Evolutionary conservation across 306 rosid species (phyloP).

Genomic region (Gleditsia sinensis): DNA sequence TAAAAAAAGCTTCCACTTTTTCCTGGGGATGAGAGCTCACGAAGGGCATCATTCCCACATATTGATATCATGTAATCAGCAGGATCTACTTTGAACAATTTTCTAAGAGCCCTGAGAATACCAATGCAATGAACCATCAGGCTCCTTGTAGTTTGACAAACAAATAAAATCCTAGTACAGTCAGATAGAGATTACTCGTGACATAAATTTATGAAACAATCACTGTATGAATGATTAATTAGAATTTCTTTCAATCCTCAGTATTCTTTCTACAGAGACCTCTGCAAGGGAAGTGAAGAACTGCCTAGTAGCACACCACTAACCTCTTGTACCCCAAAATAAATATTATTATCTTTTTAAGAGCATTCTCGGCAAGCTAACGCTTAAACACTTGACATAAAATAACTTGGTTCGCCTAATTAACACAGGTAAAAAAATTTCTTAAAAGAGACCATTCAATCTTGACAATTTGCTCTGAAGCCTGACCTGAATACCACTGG

Average conservation of each 20-base stretch:
- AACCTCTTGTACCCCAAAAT: constrained; percentile 19
- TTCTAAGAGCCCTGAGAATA: constrained; percentile 83
- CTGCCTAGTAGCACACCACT: constrained; percentile 5
- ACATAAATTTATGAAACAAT: background rate
- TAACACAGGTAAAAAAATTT: background rate
- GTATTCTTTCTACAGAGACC: background rate
- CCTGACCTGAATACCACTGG: constrained; percentile 91
- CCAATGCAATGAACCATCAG: constrained; percentile 35
- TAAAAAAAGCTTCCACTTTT: constrained; percentile 98
- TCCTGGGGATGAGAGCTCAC: constrained; percentile 97
- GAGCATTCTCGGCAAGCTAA: constrained; percentile 17
- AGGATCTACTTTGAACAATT: constrained; percentile 89
- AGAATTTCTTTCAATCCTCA: background rate
- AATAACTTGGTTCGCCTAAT: constrained; percentile 16
- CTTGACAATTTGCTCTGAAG: constrained; percentile 8
- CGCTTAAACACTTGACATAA: constrained; percentile 10
- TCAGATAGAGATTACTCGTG: constrained; percentile 4
- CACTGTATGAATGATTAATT: background rate
- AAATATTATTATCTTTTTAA: constrained; percentile 27
- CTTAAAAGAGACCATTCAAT: constrained; percentile 18
- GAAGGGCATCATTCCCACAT: constrained; percentile 90
- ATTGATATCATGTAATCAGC: constrained; percentile 98
- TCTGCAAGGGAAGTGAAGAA: constrained; percentile 12
- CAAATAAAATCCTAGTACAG: background rate
- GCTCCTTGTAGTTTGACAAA: background rate